Evolutionary conservation across 2,329 filamentous ascomycete species (phyloP).

Genomic region (Fusarium torulosum): DNA sequence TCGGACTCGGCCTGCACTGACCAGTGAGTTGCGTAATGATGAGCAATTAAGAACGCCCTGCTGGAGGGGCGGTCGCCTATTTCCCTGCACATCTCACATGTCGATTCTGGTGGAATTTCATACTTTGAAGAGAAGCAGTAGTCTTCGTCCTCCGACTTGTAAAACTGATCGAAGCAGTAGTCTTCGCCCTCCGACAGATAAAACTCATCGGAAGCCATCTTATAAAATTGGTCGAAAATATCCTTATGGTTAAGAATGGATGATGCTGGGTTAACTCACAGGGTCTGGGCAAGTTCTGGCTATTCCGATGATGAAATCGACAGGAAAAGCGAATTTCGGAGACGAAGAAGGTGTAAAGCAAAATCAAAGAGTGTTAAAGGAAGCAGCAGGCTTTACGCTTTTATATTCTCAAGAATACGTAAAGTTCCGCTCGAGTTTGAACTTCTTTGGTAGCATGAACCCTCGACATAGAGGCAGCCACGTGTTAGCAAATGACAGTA

Average conservation of each 20-base stretch:
- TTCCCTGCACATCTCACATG: not conserved
- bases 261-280: not conserved
- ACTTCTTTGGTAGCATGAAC: not conserved
- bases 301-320: not conserved
- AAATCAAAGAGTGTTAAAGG: not conserved
- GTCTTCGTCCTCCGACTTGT: too few relatives aligned
- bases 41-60: not conserved
- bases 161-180: too few relatives aligned
- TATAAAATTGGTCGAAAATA: not conserved
- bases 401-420: not conserved
- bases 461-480: not conserved
- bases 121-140: too few relatives aligned
- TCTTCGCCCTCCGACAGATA: too few relatives aligned
- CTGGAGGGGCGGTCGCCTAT: not conserved
- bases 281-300: not conserved
- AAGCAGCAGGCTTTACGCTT: not conserved
- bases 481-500: not conserved
- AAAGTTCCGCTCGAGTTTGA: not conserved
- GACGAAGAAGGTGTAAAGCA: not conserved
- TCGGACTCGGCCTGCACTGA: not conserved
- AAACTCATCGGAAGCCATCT: too few relatives aligned
- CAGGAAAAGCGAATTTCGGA: not conserved
- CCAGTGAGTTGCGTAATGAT: not conserved
- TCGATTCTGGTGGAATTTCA: not conserved
- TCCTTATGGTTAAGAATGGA: not conserved